Base-by-base conservation (phyloP, 2,329 filamentous ascomycete species). In the Sporothrix pseudoabietina region DNA sequence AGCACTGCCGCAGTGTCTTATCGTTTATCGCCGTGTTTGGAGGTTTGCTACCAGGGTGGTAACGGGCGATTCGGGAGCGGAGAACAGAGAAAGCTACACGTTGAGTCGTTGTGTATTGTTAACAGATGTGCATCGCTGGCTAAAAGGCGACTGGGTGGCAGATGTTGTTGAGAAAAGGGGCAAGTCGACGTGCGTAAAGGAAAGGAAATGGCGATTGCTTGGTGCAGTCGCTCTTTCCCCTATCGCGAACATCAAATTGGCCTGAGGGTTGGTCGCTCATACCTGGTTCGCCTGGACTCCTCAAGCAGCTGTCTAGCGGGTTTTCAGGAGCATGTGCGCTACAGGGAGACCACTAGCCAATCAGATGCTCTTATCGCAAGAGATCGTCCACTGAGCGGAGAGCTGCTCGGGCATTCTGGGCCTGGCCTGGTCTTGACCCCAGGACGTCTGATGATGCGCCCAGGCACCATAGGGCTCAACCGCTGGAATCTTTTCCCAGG, bases 231-330 rank as follows among this genome's bases (percentile, higher is more conserved):
- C 69, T 69, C 49, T 35, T 68, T 69, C 61, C 69, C 72, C 72
- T 71, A 69, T 74, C 61, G 72, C 72, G 72, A 69, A 71, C 16
- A 41, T 68, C 8, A 52, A 61, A 73, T 71, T 71, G 39, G 61
- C 39, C 41, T 32, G 41, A n/a, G 26, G 44, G 14, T 30, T 63
- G 59, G 30, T 69, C 52, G 72, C 35, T 69, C 68, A 32, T 73
- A 52, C 69, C 69, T 54, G 72, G 41, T 8, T 26, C 26, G 26
- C 26, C 26, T 26, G 26, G 26, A 26, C 26, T 26, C 26, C 26
- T 26, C 8, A 14, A 65, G 55, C 73, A 19, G 54, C 16, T 32
- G 22, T 30, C 66, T 49, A 54, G 22, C 41, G 3, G 59, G 30
- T 66, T 65, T 66, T 44, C 12, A 41, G 35, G 32, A 12, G 30